A percentile compares a stretch with the other conserved stretches of the same genome.
Evolutionary conservation across 2,329 filamentous ascomycete genomes (phyloP).

Genomic region (Podosphaera fusca): DNA sequence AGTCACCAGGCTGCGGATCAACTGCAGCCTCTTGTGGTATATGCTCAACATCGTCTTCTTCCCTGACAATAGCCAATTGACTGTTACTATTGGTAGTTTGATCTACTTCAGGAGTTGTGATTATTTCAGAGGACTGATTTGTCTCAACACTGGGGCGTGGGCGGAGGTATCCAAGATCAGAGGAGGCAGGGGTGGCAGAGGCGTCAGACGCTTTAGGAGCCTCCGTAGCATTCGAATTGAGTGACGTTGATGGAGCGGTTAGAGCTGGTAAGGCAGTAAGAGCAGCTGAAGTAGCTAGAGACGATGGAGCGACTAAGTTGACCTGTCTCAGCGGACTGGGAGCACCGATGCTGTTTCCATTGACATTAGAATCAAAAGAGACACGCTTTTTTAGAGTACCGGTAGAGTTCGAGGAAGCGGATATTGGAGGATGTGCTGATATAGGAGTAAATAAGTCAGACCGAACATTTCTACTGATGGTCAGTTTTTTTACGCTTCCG

Average conservation of each 20-base stretch:
- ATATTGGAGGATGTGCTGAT: slow-evolving; percentile 19
- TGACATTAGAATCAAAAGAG: slow-evolving; percentile 58
- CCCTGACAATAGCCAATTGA: slow-evolving; percentile 57
- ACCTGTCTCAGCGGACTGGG: slow-evolving; percentile 15
- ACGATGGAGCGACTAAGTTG: slow-evolving; percentile 20
- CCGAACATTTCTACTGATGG: slow-evolving; percentile 72
- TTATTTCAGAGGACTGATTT: slow-evolving; percentile 23
- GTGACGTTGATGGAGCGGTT: too few relatives aligned
- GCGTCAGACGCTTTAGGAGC: too few relatives aligned
- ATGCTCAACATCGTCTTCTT: slow-evolving; percentile 29
- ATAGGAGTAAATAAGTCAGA: slow-evolving; percentile 45
- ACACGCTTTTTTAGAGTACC: slow-evolving; percentile 54
- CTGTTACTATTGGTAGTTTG: slow-evolving; percentile 38
- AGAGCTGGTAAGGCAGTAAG: too few relatives aligned
- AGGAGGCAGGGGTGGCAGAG: slow-evolving; percentile 22
- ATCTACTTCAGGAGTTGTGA: slow-evolving; percentile 39
- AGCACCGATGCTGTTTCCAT: slow-evolving; percentile 19
- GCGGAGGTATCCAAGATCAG: slow-evolving; percentile 36
- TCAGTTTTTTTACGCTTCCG: slow-evolving; percentile 65
- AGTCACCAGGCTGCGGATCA: slow-evolving; percentile 36
- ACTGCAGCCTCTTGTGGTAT: slow-evolving; percentile 2
- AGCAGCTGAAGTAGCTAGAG: too few relatives aligned
- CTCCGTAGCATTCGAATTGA: too few relatives aligned
- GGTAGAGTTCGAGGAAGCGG: slow-evolving; percentile 19
- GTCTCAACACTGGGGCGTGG: slow-evolving; percentile 21